phyloP scores from a whole-genome alignment of 2,329 filamentous ascomycete species.

The Fusarium secorum region DNA sequence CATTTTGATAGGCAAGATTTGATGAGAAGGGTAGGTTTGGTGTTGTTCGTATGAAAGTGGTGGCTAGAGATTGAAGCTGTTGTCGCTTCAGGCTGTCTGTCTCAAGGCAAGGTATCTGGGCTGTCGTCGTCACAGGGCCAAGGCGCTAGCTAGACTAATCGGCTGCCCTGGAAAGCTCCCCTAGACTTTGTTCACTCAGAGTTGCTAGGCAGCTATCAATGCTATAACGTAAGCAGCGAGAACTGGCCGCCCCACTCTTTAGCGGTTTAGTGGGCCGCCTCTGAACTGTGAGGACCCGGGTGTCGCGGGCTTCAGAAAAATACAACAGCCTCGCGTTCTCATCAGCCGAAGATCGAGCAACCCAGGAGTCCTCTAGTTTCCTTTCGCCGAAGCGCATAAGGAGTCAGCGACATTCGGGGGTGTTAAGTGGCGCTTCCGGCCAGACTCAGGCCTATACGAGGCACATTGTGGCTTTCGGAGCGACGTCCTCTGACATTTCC shows the following conservation, averaged over 20 bases:
- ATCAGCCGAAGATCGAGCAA: constrained; percentile 3
- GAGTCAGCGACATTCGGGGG: neutral
- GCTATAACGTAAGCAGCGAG: constrained; percentile 18
- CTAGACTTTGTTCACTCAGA: neutral
- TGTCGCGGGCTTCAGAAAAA: constrained; percentile 32
- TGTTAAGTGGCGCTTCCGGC: neutral
- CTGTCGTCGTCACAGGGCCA: constrained; percentile 28
- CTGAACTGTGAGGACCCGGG: neutral
- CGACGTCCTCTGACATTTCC: constrained; percentile 3
- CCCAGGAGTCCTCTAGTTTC: neutral
- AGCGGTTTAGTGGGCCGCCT: neutral
- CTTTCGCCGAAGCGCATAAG: neutral
- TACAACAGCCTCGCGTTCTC: constrained; percentile 30
- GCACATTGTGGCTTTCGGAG: neutral
- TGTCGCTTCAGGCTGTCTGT: constrained; percentile 22
- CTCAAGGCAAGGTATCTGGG: constrained; percentile 2
- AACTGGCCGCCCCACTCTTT: neutral
- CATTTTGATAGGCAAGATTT: constrained; percentile 39
- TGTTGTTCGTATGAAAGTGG: neutral
- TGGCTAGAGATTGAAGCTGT: constrained; percentile 5
- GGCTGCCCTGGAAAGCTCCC: neutral
- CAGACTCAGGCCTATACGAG: neutral
- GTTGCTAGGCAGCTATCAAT: constrained; percentile 26
- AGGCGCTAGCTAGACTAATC: neutral
- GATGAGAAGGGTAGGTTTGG: neutral